These are phyloP conservation scores for Luffa acutangula DNA, from an alignment of 306 rosid genomes.

Conservation along the genomic window DNA sequence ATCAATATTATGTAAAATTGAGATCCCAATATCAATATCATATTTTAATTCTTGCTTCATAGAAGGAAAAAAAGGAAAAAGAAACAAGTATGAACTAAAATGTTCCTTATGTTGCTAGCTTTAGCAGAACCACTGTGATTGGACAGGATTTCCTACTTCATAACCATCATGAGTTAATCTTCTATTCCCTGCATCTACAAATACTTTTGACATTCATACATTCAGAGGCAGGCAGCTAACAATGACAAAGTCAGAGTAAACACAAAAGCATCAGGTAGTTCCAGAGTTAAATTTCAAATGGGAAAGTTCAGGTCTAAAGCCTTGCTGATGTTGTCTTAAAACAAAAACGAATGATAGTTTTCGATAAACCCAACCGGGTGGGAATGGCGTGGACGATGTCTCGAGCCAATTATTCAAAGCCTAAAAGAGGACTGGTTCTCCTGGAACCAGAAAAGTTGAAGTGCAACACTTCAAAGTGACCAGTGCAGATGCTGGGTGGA, in stretches of 20 bases:
- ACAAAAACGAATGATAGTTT: not conserved
- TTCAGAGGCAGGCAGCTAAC: not conserved
- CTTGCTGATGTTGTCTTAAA: not conserved
- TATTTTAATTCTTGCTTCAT: no score
- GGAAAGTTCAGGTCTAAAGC: not conserved
- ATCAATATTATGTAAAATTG: no score
- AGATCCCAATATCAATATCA: no score
- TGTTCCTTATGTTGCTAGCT: not conserved
- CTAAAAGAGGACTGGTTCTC: not conserved
- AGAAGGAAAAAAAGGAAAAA: not conserved
- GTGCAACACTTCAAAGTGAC: constrained; percentile 44
- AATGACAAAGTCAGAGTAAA: not conserved
- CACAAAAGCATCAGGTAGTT: not conserved
- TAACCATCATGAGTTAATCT: not conserved
- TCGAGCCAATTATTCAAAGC: not conserved
- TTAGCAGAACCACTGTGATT: not conserved
- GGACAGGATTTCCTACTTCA: not conserved
- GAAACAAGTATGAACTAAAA: not conserved
- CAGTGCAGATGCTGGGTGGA: constrained; percentile 47
- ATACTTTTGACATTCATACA: not conserved
- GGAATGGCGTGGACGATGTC: not conserved
- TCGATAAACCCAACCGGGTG: not conserved
- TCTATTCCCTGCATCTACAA: not conserved
- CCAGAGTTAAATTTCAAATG: not conserved
- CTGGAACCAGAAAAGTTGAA: constrained; percentile 13